Evolutionary conservation across 805 yeast genomes (phyloP).

Genomic region (Starmerella floricola): DNA sequence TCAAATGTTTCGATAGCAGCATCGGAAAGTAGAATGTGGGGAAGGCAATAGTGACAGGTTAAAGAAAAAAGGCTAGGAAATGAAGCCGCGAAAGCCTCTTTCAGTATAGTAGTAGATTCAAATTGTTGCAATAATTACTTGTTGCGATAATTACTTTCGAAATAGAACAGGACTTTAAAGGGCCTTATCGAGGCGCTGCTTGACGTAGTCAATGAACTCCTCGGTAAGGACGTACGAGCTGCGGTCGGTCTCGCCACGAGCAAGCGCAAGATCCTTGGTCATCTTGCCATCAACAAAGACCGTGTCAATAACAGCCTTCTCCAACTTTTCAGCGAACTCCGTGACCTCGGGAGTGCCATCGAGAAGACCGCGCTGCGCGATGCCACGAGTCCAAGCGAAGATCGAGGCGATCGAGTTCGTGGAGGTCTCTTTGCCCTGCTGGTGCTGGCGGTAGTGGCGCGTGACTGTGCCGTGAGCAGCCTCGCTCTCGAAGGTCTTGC

Average conservation of each 20-base stretch:
- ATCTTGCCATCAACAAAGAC: slow-evolving; percentile 73
- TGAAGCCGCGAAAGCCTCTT: too few species aligned
- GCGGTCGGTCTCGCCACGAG: slow-evolving; percentile 77
- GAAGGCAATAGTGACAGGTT: too few species aligned
- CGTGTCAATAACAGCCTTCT: slow-evolving; percentile 74
- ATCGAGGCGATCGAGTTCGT: slow-evolving; percentile 96
- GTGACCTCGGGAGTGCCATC: slow-evolving; percentile 79
- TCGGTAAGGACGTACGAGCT: slow-evolving; percentile 76
- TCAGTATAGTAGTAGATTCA: too few species aligned
- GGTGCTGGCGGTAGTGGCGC: slow-evolving; percentile 91
- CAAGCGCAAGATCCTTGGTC: slow-evolving; percentile 93
- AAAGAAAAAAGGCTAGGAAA: too few species aligned
- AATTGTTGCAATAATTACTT: too few species aligned
- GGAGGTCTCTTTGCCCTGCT: slow-evolving; percentile 92
- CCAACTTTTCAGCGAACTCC: slow-evolving; percentile 64
- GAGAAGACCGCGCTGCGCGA: slow-evolving; percentile 80
- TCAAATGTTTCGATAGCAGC: too few species aligned
- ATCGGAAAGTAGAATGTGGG: too few species aligned
- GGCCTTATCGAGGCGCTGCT: slow-evolving; percentile 41
- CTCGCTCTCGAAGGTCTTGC: slow-evolving; percentile 87
- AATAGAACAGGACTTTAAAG: not conserved
- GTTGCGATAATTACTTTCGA: too few species aligned
- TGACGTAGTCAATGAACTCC: slow-evolving; percentile 78
- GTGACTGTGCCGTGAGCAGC: slow-evolving; percentile 99
- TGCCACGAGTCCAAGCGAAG: slow-evolving; percentile 93